A percentile compares a stretch with the other conserved stretches of the same genome.
Conservation (phyloP, 768 basidiomycete species). For the Cystofilobasidium ferigula region DNA sequence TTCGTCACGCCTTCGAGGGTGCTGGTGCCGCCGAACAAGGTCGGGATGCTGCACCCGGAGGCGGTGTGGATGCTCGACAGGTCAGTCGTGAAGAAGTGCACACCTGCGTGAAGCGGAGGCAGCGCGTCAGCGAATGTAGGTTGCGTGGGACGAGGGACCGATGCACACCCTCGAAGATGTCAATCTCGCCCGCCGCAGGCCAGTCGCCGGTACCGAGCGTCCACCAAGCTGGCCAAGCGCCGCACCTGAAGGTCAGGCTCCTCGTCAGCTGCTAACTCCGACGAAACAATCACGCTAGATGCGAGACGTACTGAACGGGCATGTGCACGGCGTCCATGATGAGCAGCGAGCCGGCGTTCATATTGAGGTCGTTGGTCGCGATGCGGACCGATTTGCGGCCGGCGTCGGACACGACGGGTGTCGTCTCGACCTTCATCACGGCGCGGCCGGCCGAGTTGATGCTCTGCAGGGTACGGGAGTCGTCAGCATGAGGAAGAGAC, state of each 20-base stretch:
- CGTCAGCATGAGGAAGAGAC: neutral
- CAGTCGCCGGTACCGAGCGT: slow-evolving; percentile 39
- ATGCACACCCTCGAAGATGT: slow-evolving; percentile 17
- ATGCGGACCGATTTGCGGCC: slow-evolving; percentile 11
- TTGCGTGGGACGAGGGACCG: neutral
- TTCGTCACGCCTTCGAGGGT: slow-evolving; percentile 32
- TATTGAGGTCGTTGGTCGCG: neutral
- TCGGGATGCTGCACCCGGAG: slow-evolving; percentile 36
- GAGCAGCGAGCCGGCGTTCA: slow-evolving; percentile 13
- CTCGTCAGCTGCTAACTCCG: too few species aligned
- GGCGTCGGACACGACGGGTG: neutral
- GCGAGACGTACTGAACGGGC: slow-evolving; percentile 13
- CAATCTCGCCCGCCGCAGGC: slow-evolving; percentile 28
- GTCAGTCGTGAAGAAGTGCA: slow-evolving; percentile 2
- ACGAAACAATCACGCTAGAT: neutral
- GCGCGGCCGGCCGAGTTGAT: slow-evolving; percentile 7
- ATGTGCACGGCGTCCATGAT: slow-evolving; percentile 14
- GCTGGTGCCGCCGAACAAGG: slow-evolving; percentile 45
- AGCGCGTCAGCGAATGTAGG: too few species aligned
- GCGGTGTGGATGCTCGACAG: slow-evolving; percentile 11
- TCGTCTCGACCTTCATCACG: slow-evolving; percentile 17
- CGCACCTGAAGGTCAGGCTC: neutral
- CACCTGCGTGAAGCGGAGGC: neutral
- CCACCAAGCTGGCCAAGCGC: slow-evolving; percentile 15
- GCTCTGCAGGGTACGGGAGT: neutral